Percentiles rank a stretch among this genome's conserved stretches.
Evolutionary conservation across 768 basidiomycete genomes (phyloP).

Genomic region (Cystofilobasidium ferigula): DNA sequence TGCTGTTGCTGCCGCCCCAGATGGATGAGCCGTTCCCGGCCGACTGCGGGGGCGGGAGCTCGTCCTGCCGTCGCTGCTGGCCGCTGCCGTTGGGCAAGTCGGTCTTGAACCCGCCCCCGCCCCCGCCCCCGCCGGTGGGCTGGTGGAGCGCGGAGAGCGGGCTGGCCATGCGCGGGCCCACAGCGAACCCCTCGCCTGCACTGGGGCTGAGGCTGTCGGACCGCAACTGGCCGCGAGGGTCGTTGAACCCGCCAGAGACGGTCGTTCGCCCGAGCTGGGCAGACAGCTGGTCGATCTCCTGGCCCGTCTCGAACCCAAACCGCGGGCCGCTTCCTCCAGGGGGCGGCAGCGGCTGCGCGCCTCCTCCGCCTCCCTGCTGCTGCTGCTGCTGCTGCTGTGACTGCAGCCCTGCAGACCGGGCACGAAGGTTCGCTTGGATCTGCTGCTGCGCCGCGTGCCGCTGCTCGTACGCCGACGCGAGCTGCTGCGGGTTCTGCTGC

Average conservation of each 20-base stretch:
- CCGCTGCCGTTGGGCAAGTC: background rate
- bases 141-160: background rate
- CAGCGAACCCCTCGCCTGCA: background rate
- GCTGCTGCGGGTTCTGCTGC: constrained; percentile 25
- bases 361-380: constrained; percentile 2
- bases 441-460: constrained; percentile 24
- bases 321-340: constrained; percentile 10
- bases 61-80: background rate
- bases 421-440: constrained; percentile 24
- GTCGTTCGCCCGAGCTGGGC: constrained; percentile 1
- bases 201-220: background rate
- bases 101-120: background rate
- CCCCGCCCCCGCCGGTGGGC: background rate
- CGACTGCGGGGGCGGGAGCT: background rate
- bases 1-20: constrained; percentile 1
- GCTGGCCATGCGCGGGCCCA: background rate
- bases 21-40: background rate
- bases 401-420: constrained; percentile 8
- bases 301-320: constrained; percentile 19
- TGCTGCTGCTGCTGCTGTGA: no score
- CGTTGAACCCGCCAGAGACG: background rate
- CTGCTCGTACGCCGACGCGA: constrained; percentile 24
- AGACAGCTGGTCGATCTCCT: constrained; percentile 1
- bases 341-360: constrained; percentile 7
- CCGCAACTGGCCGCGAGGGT: background rate